Conservation (phyloP, 306 rosid genomes). For the Cucurbita maxima region DNA sequence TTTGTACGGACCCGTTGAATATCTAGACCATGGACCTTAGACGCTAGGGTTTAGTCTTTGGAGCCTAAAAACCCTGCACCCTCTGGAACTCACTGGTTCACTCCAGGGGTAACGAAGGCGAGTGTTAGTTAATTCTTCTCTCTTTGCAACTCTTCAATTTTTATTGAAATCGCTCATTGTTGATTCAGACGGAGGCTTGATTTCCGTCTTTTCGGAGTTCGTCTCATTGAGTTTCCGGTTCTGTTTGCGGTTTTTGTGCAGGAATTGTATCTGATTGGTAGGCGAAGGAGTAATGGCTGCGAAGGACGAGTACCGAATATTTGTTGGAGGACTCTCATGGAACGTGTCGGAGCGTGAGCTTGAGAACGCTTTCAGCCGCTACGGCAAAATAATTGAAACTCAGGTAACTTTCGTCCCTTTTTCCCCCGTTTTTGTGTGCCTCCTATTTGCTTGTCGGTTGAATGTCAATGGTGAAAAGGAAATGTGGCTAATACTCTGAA, state of each 20-base stretch:
- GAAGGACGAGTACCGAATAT: constrained; percentile 74
- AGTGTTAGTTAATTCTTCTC: not conserved
- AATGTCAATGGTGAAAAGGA: not conserved
- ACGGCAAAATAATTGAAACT: constrained; percentile 63
- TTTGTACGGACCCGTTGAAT: not conserved
- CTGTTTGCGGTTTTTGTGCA: not conserved
- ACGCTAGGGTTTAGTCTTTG: not conserved
- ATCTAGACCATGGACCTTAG: not conserved
- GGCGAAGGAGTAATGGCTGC: constrained; percentile 41
- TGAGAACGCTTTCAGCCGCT: constrained; percentile 62
- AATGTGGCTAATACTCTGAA: not conserved
- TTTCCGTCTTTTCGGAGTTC: not conserved
- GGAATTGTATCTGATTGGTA: not conserved
- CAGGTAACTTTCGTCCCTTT: constrained; percentile 38
- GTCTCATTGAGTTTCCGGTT: not conserved
- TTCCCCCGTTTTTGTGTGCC: not conserved
- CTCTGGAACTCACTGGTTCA: not conserved
- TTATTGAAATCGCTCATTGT: not conserved
- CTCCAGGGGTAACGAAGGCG: not conserved
- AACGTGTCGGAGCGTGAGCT: constrained; percentile 85
- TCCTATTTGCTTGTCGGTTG: not conserved
- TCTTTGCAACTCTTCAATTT: not conserved
- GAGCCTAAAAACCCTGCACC: not conserved
- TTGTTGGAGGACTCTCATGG: constrained; percentile 87
- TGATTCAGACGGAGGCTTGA: not conserved